These are phyloP conservation scores for Dacryopinax spathularia DNA, from an alignment of 768 basidiomycete species.

Conservation along the genomic window DNA sequence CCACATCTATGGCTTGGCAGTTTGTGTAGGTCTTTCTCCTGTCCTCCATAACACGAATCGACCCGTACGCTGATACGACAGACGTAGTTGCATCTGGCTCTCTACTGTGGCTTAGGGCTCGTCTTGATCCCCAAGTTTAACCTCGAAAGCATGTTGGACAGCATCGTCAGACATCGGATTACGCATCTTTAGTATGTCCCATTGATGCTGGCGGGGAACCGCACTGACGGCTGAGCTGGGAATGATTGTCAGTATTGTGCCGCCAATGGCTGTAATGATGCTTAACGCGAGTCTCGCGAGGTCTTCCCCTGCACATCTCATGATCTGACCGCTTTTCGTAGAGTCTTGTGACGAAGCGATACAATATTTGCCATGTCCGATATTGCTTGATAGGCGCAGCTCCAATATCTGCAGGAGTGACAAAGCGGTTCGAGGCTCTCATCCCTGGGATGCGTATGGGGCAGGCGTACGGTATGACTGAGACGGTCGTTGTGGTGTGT, in stretches of 20 bases:
- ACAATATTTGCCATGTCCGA: not conserved
- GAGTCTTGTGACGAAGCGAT: not conserved
- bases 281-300: not conserved
- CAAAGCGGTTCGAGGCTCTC: conserved; percentile 31
- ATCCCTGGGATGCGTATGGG: conserved; percentile 20
- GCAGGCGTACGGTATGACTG: not conserved
- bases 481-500: not conserved
- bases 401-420: conserved; percentile 33
- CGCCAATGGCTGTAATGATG: not conserved
- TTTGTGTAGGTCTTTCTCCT: conserved; percentile 23
- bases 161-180: conserved; percentile 44
- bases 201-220: conserved; percentile 26
- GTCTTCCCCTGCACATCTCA: conserved; percentile 40
- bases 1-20: conserved; percentile 50
- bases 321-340: conserved; percentile 35
- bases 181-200: conserved; percentile 42
- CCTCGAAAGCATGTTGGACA: conserved; percentile 33
- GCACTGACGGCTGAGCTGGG: not conserved
- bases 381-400: conserved; percentile 43
- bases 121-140: conserved; percentile 52
- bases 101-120: conserved; percentile 29
- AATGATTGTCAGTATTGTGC: not conserved
- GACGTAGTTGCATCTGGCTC: too few species aligned
- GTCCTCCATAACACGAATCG: conserved; percentile 10
- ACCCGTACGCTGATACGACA: conserved; percentile 15